A percentile compares a stretch with the other conserved stretches of the same genome.
Conservation (phyloP, 352 stramenopile genomes). For the Phytophthora syringae region DNA sequence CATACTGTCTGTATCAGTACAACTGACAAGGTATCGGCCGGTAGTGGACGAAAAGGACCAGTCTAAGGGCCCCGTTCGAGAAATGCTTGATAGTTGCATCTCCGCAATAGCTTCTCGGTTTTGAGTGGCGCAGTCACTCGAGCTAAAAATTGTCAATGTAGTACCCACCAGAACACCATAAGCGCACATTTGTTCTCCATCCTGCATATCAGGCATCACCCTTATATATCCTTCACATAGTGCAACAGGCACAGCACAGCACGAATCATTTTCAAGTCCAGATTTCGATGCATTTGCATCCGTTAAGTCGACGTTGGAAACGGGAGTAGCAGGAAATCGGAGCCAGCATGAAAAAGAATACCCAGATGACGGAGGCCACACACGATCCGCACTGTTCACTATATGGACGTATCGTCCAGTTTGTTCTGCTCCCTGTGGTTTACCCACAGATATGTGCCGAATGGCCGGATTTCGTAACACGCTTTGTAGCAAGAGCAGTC, state of each 20-base stretch:
- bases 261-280: not conserved
- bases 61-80: constrained; percentile 32
- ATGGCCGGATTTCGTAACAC: constrained; percentile 51
- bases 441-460: constrained; percentile 62
- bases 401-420: constrained; percentile 72
- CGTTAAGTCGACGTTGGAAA: not conserved
- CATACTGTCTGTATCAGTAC: constrained; percentile 27
- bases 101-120: constrained; percentile 42
- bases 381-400: constrained; percentile 60
- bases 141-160: constrained; percentile 64
- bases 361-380: constrained; percentile 73
- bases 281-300: not conserved
- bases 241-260: constrained; percentile 39
- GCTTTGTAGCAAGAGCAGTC: constrained; percentile 51
- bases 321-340: constrained; percentile 43
- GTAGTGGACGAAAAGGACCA: constrained; percentile 64
- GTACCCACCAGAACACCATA: constrained; percentile 75
- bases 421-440: constrained; percentile 53
- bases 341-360: constrained; percentile 86
- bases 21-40: constrained; percentile 44
- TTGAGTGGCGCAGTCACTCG: constrained; percentile 36
- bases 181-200: constrained; percentile 35
- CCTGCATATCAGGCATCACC: constrained; percentile 48
- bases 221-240: constrained; percentile 67
- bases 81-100: constrained; percentile 55